Conservation (phyloP, 495 filamentous ascomycete genomes). For the Penicillium maclennaniae region DNA sequence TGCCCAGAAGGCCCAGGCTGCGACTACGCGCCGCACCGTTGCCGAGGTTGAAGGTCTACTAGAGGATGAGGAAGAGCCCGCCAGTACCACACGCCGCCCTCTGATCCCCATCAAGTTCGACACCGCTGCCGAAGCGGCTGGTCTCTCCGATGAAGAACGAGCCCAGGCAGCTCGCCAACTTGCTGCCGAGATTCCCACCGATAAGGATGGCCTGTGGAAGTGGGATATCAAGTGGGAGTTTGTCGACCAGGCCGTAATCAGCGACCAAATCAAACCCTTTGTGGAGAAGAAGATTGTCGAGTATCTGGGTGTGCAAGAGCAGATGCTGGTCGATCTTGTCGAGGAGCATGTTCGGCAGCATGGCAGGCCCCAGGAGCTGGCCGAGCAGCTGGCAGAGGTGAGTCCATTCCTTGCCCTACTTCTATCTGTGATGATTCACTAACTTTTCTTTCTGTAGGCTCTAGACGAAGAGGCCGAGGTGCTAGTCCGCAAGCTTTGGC, state of each 20-base stretch:
- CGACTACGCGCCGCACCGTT: slow-evolving; percentile 71
- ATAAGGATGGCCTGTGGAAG: slow-evolving; percentile 82
- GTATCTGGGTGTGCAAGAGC: slow-evolving; percentile 92
- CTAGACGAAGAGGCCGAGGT: slow-evolving; percentile 93
- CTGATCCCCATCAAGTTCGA: slow-evolving; percentile 94
- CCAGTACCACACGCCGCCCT: slow-evolving; percentile 65
- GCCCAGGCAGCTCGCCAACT: slow-evolving; percentile 73
- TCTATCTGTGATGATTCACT: slow-evolving; percentile 21
- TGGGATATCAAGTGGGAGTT: slow-evolving; percentile 94
- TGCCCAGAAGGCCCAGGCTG: slow-evolving; percentile 73
- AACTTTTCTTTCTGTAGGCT: slow-evolving; percentile 51
- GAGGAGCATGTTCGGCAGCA: slow-evolving; percentile 80
- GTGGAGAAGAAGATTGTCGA: slow-evolving; percentile 98
- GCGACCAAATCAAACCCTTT: slow-evolving; percentile 87
- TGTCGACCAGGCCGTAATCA: slow-evolving; percentile 78
- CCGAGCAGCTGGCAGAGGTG: slow-evolving; percentile 80
- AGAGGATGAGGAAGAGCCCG: slow-evolving; percentile 88
- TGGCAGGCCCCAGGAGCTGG: slow-evolving; percentile 71
- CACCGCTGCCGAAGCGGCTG: slow-evolving; percentile 60
- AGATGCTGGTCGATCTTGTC: slow-evolving; percentile 90
- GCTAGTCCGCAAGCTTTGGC: slow-evolving; percentile 94
- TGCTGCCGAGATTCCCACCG: slow-evolving; percentile 83
- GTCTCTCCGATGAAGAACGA: slow-evolving; percentile 79
- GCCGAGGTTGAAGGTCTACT: slow-evolving; percentile 92
- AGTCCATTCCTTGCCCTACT: slow-evolving; percentile 30